These are phyloP conservation scores for Avena atlantica DNA, from an alignment of 176 grass and related monocot species.

Conservation along the genomic window DNA sequence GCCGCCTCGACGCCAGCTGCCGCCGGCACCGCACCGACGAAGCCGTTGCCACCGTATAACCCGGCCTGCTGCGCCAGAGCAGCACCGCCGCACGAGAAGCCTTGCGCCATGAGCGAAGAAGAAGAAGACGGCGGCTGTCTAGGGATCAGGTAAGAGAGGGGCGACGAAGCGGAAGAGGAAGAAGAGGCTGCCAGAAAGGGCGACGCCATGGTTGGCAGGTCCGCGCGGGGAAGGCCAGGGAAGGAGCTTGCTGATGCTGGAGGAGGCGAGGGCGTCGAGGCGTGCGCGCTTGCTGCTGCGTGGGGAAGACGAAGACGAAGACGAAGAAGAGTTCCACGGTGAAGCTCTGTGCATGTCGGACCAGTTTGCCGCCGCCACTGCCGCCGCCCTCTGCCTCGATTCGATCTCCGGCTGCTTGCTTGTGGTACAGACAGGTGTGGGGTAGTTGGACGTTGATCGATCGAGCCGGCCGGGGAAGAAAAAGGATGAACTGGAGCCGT, in stretches of 20 bases:
- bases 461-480: not conserved
- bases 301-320: not conserved
- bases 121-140: not conserved
- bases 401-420: not conserved
- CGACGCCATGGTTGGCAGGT: conserved; percentile 46
- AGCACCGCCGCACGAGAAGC: not conserved
- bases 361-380: conserved; percentile 1
- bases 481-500: conserved; percentile 46
- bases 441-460: not conserved
- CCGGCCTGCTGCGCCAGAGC: conserved; percentile 35
- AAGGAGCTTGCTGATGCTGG: conserved; percentile 38
- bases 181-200: conserved; percentile 46
- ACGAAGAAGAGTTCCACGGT: conserved; percentile 35
- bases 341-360: conserved; percentile 75
- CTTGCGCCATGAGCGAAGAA: conserved; percentile 3
- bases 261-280: conserved; percentile 17
- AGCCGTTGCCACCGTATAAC: not conserved
- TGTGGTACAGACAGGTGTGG: not conserved
- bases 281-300: conserved; percentile 53
- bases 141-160: conserved; percentile 65
- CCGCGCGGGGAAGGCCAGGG: conserved; percentile 49
- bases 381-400: conserved; percentile 1
- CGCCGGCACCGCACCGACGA: not conserved
- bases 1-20: not conserved
- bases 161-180: conserved; percentile 60